phyloP scores from a whole-genome alignment of 345 rosid species.

The Mercurialis annua region DNA sequence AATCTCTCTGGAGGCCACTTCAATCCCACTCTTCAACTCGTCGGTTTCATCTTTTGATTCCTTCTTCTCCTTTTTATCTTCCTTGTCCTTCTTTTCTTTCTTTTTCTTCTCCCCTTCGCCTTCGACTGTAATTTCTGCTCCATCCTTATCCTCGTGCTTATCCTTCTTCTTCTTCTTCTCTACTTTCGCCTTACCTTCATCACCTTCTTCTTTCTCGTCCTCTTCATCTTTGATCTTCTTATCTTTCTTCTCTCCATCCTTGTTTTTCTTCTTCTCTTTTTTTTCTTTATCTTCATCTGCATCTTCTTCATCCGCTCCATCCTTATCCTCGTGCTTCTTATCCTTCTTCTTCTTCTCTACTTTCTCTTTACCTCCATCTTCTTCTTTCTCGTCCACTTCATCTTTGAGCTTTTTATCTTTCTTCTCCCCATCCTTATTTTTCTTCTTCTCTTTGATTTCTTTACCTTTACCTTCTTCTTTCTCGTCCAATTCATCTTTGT shows the following conservation, averaged over 20 bases:
- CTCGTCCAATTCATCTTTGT: background rate
- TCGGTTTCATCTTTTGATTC: conserved; percentile 13
- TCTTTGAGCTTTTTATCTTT: conserved; percentile 4
- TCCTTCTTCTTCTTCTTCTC: conserved; percentile 13
- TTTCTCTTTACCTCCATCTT: conserved; percentile 6
- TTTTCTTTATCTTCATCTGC: background rate
- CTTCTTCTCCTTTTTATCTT: conserved; percentile 4
- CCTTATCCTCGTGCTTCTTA: background rate
- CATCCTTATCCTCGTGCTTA: conserved; percentile 7
- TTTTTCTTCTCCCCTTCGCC: background rate
- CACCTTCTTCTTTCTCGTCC: conserved; percentile 1
- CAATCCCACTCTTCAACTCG: conserved; percentile 16
- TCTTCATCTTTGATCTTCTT: background rate
- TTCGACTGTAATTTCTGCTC: conserved; percentile 1
- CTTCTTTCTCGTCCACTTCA: background rate
- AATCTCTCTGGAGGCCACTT: conserved; percentile 29
- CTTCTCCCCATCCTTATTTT: background rate
- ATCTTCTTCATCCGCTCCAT: conserved; percentile 1
- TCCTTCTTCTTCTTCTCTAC: conserved; percentile 9
- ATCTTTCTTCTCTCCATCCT: conserved; percentile 3
- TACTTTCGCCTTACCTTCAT: background rate
- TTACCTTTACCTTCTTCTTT: conserved; percentile 1
- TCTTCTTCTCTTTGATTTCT: conserved; percentile 6
- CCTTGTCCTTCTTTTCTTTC: conserved; percentile 3
- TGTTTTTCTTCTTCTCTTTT: background rate